Evolutionary conservation across 805 yeast species (phyloP), one percentile per base, ranked within the genome.

Genomic region (Hanseniaspora hatyaiensis): DNA sequence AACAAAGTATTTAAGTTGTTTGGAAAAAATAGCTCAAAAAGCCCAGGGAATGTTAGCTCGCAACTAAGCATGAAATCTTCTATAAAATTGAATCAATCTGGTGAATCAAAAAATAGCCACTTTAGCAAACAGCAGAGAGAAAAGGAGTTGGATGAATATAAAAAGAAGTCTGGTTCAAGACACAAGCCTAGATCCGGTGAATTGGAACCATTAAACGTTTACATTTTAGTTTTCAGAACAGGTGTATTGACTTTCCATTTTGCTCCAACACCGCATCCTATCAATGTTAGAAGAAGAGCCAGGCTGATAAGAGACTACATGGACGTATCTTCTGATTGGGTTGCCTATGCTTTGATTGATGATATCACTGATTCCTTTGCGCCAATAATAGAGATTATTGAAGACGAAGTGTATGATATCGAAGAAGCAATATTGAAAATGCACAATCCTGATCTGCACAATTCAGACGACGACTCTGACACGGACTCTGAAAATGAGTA

Each of bases 281-380:
- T 87, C 41, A 92, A 92, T 59, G 98, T 92, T 28, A 75, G 98
- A 55, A 74, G 97, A 61, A 76, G 98, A 61, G 94, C 95, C 0
- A 71, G 98, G 50, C 66, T 92, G 53, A 70, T 89, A 52, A 72
- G 80, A 52, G 98, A 92, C 61, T 89, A 88, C 59, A 68, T 92
- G 52, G 85, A 84, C 2, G 95, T 92, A 4, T 77, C 89, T 2
- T 78, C 96, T 0, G 97, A 92, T 62, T 92, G 98, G 98, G 81
- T 92, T 39, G 89, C 96, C 1, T 92, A 92, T 65, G 97, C 97
- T 0, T 66, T 92, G 53, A 85, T 92, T 55, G 98, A 92, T 67
- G 97, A 92, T 61, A 85, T 92, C 53, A 89, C 96, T 0, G 98
- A 92, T 69, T 94, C 94, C 0, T 92, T 85, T 69, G 97, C 94